A percentile compares a stretch with the other conserved stretches of the same genome.
Evolutionary conservation across 768 basidiomycete genomes (phyloP).

Genomic region (Zangia roseola): DNA sequence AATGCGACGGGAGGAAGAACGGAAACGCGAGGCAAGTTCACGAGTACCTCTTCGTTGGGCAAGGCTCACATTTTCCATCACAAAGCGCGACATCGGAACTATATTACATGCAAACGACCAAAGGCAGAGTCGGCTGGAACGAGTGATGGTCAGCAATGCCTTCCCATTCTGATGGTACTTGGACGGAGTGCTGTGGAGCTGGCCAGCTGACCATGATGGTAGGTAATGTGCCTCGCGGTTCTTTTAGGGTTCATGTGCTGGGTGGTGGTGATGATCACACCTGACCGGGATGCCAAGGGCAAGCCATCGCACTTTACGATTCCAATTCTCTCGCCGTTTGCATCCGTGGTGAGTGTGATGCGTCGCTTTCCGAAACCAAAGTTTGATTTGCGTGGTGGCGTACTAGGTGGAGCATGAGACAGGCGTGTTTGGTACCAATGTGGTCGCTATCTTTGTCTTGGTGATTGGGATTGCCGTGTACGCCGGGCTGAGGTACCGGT

Average conservation of each 20-base stretch:
- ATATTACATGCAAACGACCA: constrained; percentile 44
- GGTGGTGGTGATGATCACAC: constrained; percentile 17
- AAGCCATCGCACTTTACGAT: constrained; percentile 67
- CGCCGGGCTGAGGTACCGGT: constrained; percentile 43
- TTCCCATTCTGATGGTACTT: not conserved
- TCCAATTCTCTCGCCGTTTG: constrained; percentile 75
- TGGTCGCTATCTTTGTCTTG: constrained; percentile 40
- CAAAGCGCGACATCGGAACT: constrained; percentile 46
- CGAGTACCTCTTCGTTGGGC: not conserved
- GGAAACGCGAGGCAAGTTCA: constrained; percentile 47
- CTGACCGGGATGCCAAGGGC: constrained; percentile 13
- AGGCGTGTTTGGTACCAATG: constrained; percentile 54
- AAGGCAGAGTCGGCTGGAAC: constrained; percentile 50
- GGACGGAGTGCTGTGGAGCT: constrained; percentile 2
- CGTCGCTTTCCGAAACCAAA: not conserved
- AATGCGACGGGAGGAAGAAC: constrained; percentile 41
- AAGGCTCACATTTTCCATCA: not conserved
- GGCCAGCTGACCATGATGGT: constrained; percentile 13
- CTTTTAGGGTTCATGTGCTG: constrained; percentile 21
- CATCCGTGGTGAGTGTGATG: constrained; percentile 56
- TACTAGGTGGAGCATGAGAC: constrained; percentile 80
- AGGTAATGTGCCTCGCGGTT: constrained; percentile 23
- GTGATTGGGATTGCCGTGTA: constrained; percentile 43
- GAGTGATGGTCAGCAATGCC: constrained; percentile 44
- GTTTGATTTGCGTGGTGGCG: constrained; percentile 2